A percentile compares a stretch with the other conserved stretches of the same genome.
phyloP scores from a whole-genome alignment of 495 filamentous ascomycete species.

The Staphylotrichum longicolle region DNA sequence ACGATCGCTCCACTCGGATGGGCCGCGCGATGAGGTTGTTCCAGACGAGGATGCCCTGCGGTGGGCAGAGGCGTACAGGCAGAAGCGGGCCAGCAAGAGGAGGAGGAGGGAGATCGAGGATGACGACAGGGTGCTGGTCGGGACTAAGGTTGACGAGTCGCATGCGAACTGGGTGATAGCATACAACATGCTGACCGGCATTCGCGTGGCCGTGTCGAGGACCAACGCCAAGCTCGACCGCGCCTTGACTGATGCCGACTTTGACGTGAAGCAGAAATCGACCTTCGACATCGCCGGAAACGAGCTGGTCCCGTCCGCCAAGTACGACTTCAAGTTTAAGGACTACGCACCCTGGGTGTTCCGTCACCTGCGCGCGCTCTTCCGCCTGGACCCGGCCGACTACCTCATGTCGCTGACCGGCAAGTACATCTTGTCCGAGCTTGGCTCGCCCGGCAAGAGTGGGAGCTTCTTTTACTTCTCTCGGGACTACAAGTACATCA shows the following conservation, averaged over 20 bases:
- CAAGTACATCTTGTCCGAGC: conserved; percentile 96
- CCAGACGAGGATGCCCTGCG: conserved; percentile 84
- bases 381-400: conserved; percentile 91
- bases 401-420: conserved; percentile 98
- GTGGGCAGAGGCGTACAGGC: conserved; percentile 89
- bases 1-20: conserved; percentile 78
- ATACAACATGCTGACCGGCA: conserved; percentile 99
- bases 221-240: conserved; percentile 97
- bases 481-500: conserved; percentile 99
- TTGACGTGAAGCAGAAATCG: conserved; percentile 90
- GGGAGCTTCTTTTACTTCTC: conserved; percentile 99
- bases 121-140: conserved; percentile 91
- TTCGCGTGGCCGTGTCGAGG: conserved; percentile 92
- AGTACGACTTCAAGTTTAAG: conserved; percentile 99
- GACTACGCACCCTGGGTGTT: conserved; percentile 99
- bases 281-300: conserved; percentile 98
- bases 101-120: conserved; percentile 84
- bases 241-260: conserved; percentile 83
- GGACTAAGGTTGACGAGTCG: conserved; percentile 95
- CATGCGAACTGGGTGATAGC: conserved; percentile 98
- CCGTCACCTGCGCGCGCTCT: conserved; percentile 83
- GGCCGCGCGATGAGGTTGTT: conserved; percentile 75
- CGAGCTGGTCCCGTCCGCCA: conserved; percentile 94
- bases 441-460: conserved; percentile 96
- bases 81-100: conserved; percentile 81